These are phyloP conservation scores for Panus rudis DNA, from an alignment of 768 basidiomycete species.

Conservation along the genomic window DNA sequence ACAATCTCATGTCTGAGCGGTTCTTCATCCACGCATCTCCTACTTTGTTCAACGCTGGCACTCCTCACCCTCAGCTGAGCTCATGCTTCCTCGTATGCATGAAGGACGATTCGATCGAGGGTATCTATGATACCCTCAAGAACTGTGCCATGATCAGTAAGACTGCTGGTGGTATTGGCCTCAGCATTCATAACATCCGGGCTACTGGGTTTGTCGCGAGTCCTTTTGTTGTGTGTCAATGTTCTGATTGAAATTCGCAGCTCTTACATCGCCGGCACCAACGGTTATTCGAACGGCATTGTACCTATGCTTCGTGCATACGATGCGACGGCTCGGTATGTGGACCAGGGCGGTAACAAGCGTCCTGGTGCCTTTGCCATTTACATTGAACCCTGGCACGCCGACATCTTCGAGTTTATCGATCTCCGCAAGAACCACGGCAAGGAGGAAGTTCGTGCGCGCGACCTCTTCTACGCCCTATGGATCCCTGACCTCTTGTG, in stretches of 20 bases:
- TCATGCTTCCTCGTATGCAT: constrained; percentile 98
- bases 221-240: neutral
- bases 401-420: constrained; percentile 95
- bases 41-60: constrained; percentile 97
- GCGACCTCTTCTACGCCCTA: constrained; percentile 95
- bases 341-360: constrained; percentile 99
- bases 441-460: constrained; percentile 93
- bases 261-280: constrained; percentile 98
- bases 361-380: constrained; percentile 97
- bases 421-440: constrained; percentile 98
- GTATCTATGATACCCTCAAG: constrained; percentile 98
- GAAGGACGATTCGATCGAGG: constrained; percentile 99
- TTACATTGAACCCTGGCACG: constrained; percentile 98
- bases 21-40: constrained; percentile 99
- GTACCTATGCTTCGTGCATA: constrained; percentile 98
- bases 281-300: constrained; percentile 98
- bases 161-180: constrained; percentile 95
- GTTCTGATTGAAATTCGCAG: constrained; percentile 29
- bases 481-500: constrained; percentile 98
- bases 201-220: constrained; percentile 69
- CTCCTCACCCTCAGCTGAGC: constrained; percentile 88
- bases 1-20: constrained; percentile 94
- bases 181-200: constrained; percentile 94
- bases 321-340: constrained; percentile 96
- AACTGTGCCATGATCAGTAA: constrained; percentile 99